Evolutionary conservation across 225 moss, liverwort and hornwort species (phyloP).

Genomic region (Physcomitrium patens): DNA sequence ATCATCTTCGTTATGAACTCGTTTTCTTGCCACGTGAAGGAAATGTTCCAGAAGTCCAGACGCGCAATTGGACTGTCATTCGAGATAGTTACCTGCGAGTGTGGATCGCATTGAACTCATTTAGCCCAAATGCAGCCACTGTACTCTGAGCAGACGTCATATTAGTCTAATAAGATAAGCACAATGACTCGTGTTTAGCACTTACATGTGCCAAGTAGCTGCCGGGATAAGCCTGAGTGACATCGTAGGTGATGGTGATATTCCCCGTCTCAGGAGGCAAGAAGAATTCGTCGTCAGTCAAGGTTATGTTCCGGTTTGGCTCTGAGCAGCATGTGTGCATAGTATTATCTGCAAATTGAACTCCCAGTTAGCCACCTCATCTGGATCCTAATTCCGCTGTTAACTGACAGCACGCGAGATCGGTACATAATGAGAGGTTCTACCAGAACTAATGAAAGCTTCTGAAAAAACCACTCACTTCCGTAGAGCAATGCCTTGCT

Average conservation of each 20-base stretch:
- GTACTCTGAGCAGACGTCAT: no score
- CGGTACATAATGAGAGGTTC: no score
- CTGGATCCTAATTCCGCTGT: background rate
- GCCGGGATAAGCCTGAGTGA: conserved; percentile 34
- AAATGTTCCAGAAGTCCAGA: conserved; percentile 61
- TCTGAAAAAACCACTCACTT: conserved; percentile 36
- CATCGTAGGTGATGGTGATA: conserved; percentile 66
- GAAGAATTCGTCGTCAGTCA: conserved; percentile 6
- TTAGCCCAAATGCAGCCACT: no score
- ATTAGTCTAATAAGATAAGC: no score
- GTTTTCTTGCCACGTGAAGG: conserved; percentile 60
- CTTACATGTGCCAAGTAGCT: conserved; percentile 49
- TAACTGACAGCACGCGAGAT: no score
- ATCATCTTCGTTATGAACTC: conserved; percentile 63
- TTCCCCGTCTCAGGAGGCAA: conserved; percentile 49
- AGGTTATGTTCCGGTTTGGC: conserved; percentile 28
- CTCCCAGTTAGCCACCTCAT: no score
- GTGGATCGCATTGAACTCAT: no score
- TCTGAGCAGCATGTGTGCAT: conserved; percentile 68
- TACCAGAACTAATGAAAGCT: background rate
- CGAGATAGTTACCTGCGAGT: conserved; percentile 51
- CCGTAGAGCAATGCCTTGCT: conserved; percentile 27
- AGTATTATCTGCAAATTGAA: conserved; percentile 45
- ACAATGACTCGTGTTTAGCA: background rate
- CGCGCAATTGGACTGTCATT: conserved; percentile 51